Evolutionary conservation across 306 rosid genomes (phyloP).

Genomic region (Canavalia ensiformis): DNA sequence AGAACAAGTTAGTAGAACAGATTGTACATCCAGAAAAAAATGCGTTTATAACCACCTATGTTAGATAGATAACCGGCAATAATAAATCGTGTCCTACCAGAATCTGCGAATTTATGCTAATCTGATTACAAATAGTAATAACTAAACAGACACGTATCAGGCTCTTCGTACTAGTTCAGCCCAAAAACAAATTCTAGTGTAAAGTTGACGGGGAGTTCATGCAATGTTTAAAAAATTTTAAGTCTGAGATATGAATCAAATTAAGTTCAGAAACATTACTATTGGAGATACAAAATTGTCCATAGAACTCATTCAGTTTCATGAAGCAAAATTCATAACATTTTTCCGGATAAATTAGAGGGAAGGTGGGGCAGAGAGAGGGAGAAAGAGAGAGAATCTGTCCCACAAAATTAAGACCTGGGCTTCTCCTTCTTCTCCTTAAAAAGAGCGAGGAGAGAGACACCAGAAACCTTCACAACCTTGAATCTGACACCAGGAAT

Average conservation of each 20-base stretch:
- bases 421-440: conserved; percentile 87
- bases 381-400: not conserved
- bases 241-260: not conserved
- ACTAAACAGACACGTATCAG: too few relatives aligned
- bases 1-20: too few relatives aligned
- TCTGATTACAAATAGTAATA: too few relatives aligned
- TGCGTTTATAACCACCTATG: too few relatives aligned
- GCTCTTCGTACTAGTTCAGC: too few relatives aligned
- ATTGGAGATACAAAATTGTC: conserved; percentile 46
- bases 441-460: conserved; percentile 79
- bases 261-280: conserved; percentile 25
- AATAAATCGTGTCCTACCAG: too few relatives aligned
- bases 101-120: too few relatives aligned
- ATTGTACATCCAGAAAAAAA: too few relatives aligned
- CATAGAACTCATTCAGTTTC: conserved; percentile 35
- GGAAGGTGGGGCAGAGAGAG: not conserved
- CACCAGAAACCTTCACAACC: conserved; percentile 80
- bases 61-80: too few relatives aligned
- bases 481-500: conserved; percentile 85
- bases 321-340: conserved; percentile 11
- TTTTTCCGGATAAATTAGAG: not conserved
- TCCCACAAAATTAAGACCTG: conserved; percentile 58
- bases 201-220: not conserved
- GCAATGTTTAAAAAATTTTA: not conserved
- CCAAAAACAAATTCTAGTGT: too few relatives aligned